phyloP scores from a whole-genome alignment of 1,284 basidiomycete genomes.

The Ceratobasidium sp. region DNA sequence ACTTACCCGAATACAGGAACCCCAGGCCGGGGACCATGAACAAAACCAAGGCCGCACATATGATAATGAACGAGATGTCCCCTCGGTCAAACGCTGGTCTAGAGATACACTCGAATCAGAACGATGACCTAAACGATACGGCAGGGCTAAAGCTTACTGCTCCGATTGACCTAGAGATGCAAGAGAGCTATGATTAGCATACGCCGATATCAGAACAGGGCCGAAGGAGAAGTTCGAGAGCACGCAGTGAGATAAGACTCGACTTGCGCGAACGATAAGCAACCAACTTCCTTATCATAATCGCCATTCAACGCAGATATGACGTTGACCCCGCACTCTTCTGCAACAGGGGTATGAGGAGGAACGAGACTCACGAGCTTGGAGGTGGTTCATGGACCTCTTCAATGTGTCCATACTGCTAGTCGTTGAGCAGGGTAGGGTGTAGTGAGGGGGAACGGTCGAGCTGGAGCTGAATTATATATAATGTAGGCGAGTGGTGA shows the following conservation, averaged over 20 bases:
- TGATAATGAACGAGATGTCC: conserved; percentile 82
- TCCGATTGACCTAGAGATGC: conserved; percentile 25
- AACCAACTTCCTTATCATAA: no score
- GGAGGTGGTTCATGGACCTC: conserved; percentile 23
- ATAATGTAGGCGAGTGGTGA: conserved; percentile 19
- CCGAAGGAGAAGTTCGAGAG: not conserved
- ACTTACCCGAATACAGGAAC: conserved; percentile 86
- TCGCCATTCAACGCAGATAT: no score
- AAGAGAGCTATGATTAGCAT: conserved; percentile 21
- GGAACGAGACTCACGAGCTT: conserved; percentile 24
- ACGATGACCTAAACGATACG: not conserved
- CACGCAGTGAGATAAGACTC: conserved; percentile 16
- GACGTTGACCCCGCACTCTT: conserved; percentile 14
- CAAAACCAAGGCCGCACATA: conserved; percentile 75
- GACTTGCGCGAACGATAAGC: not conserved
- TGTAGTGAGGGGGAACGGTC: conserved; percentile 1
- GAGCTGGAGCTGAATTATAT: conserved; percentile 23
- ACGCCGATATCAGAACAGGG: not conserved
- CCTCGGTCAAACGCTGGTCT: conserved; percentile 63
- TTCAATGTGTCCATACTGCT: conserved; percentile 39
- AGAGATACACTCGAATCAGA: not conserved
- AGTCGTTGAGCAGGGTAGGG: conserved; percentile 26
- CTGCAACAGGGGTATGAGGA: conserved; percentile 2
- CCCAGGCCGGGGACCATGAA: conserved; percentile 85
- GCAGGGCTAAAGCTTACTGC: conserved; percentile 15